phyloP scores from a whole-genome alignment of 2,329 filamentous ascomycete genomes.

The Cercospora sp. region DNA sequence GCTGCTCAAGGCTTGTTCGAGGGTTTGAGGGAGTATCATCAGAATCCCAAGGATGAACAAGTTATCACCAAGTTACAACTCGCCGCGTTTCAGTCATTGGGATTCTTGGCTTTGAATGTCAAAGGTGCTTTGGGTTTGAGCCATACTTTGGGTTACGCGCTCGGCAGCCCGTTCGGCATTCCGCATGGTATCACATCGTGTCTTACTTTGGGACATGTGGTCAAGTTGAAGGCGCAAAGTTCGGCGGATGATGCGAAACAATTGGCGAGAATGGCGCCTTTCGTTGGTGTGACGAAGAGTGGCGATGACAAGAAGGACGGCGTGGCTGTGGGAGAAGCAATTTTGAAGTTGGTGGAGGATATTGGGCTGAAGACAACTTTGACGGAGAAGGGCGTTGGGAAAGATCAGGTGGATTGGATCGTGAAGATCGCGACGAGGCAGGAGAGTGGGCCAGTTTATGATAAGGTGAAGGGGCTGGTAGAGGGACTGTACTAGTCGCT shows the following conservation, averaged over 20 bases:
- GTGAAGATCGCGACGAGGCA: slow-evolving; percentile 47
- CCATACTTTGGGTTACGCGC: slow-evolving; percentile 48
- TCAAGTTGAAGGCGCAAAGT: slow-evolving; percentile 52
- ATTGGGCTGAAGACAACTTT: slow-evolving; percentile 50
- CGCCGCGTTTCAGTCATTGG: slow-evolving; percentile 53
- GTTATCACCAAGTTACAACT: slow-evolving; percentile 54
- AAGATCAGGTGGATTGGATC: slow-evolving; percentile 46
- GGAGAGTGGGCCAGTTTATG: slow-evolving; percentile 46
- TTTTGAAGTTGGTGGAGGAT: slow-evolving; percentile 46
- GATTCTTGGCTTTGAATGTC: slow-evolving; percentile 53
- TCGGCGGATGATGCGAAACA: slow-evolving; percentile 48
- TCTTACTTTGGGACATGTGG: slow-evolving; percentile 55
- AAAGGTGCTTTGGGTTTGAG: slow-evolving; percentile 53
- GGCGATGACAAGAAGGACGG: slow-evolving; percentile 49
- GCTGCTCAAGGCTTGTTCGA: slow-evolving; percentile 52
- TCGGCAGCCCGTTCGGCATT: slow-evolving; percentile 57
- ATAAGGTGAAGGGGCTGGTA: slow-evolving; percentile 47
- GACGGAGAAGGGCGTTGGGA: slow-evolving; percentile 47
- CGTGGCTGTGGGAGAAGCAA: slow-evolving; percentile 46
- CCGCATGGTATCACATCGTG: slow-evolving; percentile 59
- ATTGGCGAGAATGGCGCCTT: slow-evolving; percentile 48
- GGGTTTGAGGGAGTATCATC: slow-evolving; percentile 50
- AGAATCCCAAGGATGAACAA: slow-evolving; percentile 49
- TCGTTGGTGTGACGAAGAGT: slow-evolving; percentile 42
- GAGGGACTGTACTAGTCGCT: slow-evolving; percentile 42